Base-by-base conservation (phyloP, 176 grass and related monocot species). In the Dendrocalamus sinicus region DNA sequence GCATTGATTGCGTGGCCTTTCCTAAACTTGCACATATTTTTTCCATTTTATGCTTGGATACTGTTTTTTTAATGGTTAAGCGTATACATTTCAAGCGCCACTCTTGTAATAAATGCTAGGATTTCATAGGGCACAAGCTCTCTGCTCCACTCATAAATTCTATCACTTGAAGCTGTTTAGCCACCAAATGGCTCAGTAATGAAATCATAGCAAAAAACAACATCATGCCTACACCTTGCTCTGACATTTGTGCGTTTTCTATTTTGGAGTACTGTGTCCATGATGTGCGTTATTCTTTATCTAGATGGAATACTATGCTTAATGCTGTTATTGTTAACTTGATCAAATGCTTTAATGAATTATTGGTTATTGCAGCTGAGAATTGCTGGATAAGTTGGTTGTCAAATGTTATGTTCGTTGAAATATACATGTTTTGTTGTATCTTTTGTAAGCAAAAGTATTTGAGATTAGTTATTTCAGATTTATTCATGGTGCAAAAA, bases 361-460 rank as follows among this genome's bases (percentile, higher is more conserved):
- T n/a, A n/a, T n/a, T n/a, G n/a, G n/a, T 51, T 83, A 77, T 70
- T 91, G 45, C 35, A 84, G 76, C 19, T 84, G 71, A 64, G 64
- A 81, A 77, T 35, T 53, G 16, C 30, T 51, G 55, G 72, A 78
- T 73, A 46, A 39, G 53, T 52, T 72, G 15, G 73, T 70, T 52
- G 41, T 57, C 26, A 66, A 63, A 57, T 76, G 66, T 17, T 30
- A 76, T 80, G 52, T 81, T 82, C 54, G 52, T 84, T 72, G 20
- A 59, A 77, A 71, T 70, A 59, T 67, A 30, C 53, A 81, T 67
- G 44, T 64, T 77, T 40, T 52, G 13, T 68, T 58, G 30, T 77
- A 78, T 57, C 54, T 92, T 39, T 79, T 83, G 77, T 81, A 68
- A 87, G 70, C 39, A 73, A 70, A 75, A 84, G 8, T 86, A 71